These are phyloP conservation scores for Marasmius oreades DNA, from an alignment of 1,284 basidiomycete genomes.

Conservation along the genomic window DNA sequence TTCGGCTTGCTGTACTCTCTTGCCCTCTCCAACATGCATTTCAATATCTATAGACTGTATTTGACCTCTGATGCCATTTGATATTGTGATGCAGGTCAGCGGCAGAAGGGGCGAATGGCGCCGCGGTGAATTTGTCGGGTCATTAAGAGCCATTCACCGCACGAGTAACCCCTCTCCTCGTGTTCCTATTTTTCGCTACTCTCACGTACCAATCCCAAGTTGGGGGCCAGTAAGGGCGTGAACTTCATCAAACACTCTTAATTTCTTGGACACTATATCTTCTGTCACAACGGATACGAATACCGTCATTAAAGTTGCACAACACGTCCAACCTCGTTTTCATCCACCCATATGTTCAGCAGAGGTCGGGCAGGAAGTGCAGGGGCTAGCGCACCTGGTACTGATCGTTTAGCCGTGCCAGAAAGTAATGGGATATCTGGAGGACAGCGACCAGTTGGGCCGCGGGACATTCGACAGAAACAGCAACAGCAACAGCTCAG, in stretches of 20 bases:
- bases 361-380: background rate
- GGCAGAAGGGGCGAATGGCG: no score
- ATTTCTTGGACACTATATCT: background rate
- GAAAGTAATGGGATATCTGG: constrained; percentile 39
- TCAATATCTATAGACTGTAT: no score
- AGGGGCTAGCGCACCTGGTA: constrained; percentile 22
- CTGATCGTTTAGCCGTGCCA: background rate
- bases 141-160: no score
- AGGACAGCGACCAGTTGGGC: constrained; percentile 52
- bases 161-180: no score
- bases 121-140: no score
- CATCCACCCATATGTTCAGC: constrained; percentile 31
- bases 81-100: no score
- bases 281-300: background rate
- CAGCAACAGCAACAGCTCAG: constrained; percentile 25
- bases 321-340: constrained; percentile 24
- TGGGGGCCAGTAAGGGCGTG: background rate
- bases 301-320: background rate
- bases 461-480: constrained; percentile 34
- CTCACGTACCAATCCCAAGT: no score
- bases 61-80: no score
- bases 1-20: background rate
- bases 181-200: no score
- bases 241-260: background rate
- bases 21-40: no score